Evolutionary conservation across 345 rosid species (phyloP).

Genomic region (Anacardium occidentale): DNA sequence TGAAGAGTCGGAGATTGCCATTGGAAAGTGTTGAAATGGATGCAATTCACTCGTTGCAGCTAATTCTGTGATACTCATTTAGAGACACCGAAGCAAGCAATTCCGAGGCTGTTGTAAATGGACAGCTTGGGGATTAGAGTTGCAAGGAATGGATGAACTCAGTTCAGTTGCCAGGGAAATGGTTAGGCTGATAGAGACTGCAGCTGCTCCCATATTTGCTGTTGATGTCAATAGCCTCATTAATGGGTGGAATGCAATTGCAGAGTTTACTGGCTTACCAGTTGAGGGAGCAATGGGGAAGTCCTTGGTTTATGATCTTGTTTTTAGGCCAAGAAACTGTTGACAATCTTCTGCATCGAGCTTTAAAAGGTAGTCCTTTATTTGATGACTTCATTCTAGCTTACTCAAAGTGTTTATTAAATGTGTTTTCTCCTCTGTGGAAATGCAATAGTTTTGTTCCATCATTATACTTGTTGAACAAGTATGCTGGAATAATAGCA

Average conservation of each 20-base stretch:
- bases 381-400: slow-evolving; percentile 4
- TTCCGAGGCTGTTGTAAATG: slow-evolving; percentile 57
- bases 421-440: slow-evolving; percentile 14
- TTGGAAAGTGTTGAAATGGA: slow-evolving; percentile 99
- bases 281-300: slow-evolving; percentile 98
- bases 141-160: slow-evolving; percentile 86
- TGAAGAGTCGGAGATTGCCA: slow-evolving; percentile 85
- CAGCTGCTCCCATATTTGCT: slow-evolving; percentile 97
- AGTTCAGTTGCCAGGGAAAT: slow-evolving; percentile 98
- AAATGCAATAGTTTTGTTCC: slow-evolving; percentile 6
- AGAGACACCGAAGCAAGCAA: slow-evolving; percentile 70
- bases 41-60: slow-evolving; percentile 95
- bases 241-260: slow-evolving; percentile 95
- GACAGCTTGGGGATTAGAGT: slow-evolving; percentile 54
- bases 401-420: background rate
- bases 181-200: slow-evolving; percentile 97
- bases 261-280: slow-evolving; percentile 85
- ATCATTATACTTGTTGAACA: slow-evolving; percentile 11
- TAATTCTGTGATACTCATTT: slow-evolving; percentile 87
- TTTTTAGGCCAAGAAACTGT: slow-evolving; percentile 69
- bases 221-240: slow-evolving; percentile 79
- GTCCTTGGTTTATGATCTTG: slow-evolving; percentile 78
- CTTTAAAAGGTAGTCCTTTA: slow-evolving; percentile 66
- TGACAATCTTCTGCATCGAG: slow-evolving; percentile 66
- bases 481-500: slow-evolving; percentile 7